Base-by-base conservation (phyloP, 129 eudicot genomes). In the Solidago caesia region DNA sequence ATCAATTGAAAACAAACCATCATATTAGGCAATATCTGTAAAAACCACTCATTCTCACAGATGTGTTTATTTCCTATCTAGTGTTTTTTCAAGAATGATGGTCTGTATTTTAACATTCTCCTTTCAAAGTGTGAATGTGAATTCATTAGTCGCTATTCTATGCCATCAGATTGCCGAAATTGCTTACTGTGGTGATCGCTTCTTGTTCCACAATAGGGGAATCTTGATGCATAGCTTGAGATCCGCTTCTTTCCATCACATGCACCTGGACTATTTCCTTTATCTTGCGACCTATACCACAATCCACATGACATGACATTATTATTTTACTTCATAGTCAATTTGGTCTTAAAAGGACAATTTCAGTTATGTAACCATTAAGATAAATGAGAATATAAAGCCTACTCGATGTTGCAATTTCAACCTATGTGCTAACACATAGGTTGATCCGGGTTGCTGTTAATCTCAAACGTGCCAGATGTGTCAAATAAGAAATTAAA, bases 281-380 rank as follows among this genome's bases (percentile, higher is more conserved):
- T 70, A 33, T 63, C 75, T 70, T 33, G 77, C 57, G 44, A 73
- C 58, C 77, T 48, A 48, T 48, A 48, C 53, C 53, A 6, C 5
- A 48, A 48, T 48, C 53, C 53, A 48, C 53, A 48, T 48, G 13
- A 48, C 8, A 48, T 48, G 4, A 48, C 11, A 6, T 48, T 48
- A 48, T 48, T 6, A 48, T 3, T 48, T 48, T 48, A 0, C 9
- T 5, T 48, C 53, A 48, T 48, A 9, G 4, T 7, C 53, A 2
- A 48, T 48, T 48, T 48, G 13, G 53, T 48, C 12, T 6, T 7
- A 48, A 48, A 7, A 12, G 53, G 13, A 48, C 53, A 48, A 8
- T 33, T 33, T 33, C 39, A 33, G 39, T 33, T 33, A 33, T 33
- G 53, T 48, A 7, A 48, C 13, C 53, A 48, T 48, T 7, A 48